A percentile compares a stretch with the other conserved stretches of the same genome.
Conservation (phyloP, 1,284 basidiomycete species). For the Sparassis latifolia region DNA sequence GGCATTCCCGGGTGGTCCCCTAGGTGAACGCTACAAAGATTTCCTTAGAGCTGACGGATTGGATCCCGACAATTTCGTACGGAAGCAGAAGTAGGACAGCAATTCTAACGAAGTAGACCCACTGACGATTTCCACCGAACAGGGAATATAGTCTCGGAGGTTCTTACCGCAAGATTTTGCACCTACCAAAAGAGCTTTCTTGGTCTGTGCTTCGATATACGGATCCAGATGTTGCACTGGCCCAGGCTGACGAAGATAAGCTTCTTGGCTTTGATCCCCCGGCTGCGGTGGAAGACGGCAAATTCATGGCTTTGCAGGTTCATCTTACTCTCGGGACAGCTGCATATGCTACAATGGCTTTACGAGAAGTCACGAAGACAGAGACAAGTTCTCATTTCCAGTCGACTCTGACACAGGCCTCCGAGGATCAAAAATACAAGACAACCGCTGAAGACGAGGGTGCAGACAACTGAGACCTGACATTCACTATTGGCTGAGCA, state of each 20-base stretch:
- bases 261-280: conserved; percentile 77
- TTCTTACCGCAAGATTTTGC: conserved; percentile 89
- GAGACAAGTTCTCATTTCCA: conserved; percentile 89
- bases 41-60: conserved; percentile 83
- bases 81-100: conserved; percentile 74
- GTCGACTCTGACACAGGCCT: conserved; percentile 68
- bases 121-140: not conserved
- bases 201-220: conserved; percentile 87
- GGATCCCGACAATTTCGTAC: conserved; percentile 80
- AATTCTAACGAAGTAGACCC: no score
- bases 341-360: conserved; percentile 93
- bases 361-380: conserved; percentile 88
- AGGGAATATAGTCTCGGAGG: conserved; percentile 92
- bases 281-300: conserved; percentile 58
- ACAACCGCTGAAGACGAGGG: conserved; percentile 34
- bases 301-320: conserved; percentile 82
- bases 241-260: conserved; percentile 92
- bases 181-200: conserved; percentile 73
- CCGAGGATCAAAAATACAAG: conserved; percentile 80
- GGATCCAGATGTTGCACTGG: conserved; percentile 86
- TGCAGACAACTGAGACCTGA: conserved; percentile 2
- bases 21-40: conserved; percentile 78
- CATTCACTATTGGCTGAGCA: not conserved
- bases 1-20: conserved; percentile 76
- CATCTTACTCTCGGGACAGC: conserved; percentile 77